phyloP scores from a whole-genome alignment of 306 rosid species.

The Vigna nakashimae region DNA sequence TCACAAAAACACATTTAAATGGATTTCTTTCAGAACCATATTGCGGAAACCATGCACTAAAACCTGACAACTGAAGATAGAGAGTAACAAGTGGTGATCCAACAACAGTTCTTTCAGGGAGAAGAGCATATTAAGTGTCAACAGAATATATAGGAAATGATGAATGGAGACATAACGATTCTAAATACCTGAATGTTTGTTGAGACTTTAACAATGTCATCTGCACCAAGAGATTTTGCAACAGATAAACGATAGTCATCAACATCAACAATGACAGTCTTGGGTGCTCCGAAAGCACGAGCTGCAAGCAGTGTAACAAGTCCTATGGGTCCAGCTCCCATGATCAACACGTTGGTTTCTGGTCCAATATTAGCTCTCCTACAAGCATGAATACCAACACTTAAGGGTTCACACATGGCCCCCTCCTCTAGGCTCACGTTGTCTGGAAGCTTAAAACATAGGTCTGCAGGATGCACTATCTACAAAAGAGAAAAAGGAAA shows the following conservation, averaged over 20 bases:
- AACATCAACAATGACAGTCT: constrained; percentile 72
- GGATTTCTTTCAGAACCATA: background rate
- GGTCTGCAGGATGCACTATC: constrained; percentile 92
- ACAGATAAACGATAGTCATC: constrained; percentile 83
- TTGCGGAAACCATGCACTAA: constrained; percentile 23
- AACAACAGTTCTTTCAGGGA: background rate
- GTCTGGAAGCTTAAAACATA: constrained; percentile 84
- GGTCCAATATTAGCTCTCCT: constrained; percentile 86
- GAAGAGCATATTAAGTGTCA: constrained; percentile 5
- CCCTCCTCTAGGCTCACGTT: constrained; percentile 94
- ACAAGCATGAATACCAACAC: constrained; percentile 96
- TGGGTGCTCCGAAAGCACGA: constrained; percentile 83
- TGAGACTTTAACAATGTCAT: constrained; percentile 74
- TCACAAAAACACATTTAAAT: background rate
- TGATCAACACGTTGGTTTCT: constrained; percentile 77
- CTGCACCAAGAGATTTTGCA: constrained; percentile 84
- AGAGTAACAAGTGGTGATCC: constrained; percentile 9
- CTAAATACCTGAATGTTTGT: constrained; percentile 63
- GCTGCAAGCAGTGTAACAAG: constrained; percentile 90
- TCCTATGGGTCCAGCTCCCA: constrained; percentile 98
- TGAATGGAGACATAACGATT: constrained; percentile 22
- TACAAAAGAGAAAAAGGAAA: constrained; percentile 44
- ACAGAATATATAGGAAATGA: constrained; percentile 6
- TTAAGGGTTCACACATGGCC: constrained; percentile 94
- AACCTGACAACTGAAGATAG: background rate